These are phyloP conservation scores for Pseudoperonospora humuli DNA, from an alignment of 352 stramenopile genomes.

Conservation along the genomic window DNA sequence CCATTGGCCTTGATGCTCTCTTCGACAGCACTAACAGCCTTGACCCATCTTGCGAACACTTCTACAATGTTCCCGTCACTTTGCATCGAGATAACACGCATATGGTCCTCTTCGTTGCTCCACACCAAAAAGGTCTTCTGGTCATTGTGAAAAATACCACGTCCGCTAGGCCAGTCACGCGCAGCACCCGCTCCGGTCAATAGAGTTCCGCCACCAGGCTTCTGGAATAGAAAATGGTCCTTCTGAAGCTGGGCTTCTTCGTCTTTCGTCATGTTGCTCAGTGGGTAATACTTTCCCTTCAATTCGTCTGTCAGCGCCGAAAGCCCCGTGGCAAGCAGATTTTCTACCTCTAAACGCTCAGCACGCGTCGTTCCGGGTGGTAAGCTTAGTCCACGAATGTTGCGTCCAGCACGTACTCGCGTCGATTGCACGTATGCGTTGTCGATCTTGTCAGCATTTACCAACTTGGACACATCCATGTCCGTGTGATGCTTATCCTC, in stretches of 20 bases:
- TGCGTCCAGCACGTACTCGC: too few species aligned
- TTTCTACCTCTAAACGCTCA: conserved; percentile 59
- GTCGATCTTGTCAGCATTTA: too few species aligned
- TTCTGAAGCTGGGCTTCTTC: too few species aligned
- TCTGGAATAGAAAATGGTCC: conserved; percentile 88
- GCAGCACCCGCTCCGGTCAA: conserved; percentile 69
- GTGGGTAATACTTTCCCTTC: too few species aligned
- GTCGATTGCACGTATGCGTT: too few species aligned
- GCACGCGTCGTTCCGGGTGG: conserved; percentile 62
- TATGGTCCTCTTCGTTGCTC: conserved; percentile 80
- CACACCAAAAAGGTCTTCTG: conserved; percentile 80
- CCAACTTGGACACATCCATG: too few species aligned
- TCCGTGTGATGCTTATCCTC: too few species aligned
- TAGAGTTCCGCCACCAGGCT: conserved; percentile 70
- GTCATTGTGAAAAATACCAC: conserved; percentile 86
- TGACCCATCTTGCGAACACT: conserved; percentile 67
- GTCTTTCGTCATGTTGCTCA: too few species aligned
- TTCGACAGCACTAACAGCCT: conserved; percentile 42
- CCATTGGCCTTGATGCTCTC: conserved; percentile 48
- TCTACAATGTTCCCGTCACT: conserved; percentile 77
- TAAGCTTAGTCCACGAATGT: too few species aligned
- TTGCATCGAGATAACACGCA: conserved; percentile 72
- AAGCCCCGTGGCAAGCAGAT: conserved; percentile 41
- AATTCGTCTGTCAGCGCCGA: too few species aligned
- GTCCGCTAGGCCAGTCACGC: conserved; percentile 82